Conservation (phyloP, 164 flowering plant species). For the Magnolia changhungtana region DNA sequence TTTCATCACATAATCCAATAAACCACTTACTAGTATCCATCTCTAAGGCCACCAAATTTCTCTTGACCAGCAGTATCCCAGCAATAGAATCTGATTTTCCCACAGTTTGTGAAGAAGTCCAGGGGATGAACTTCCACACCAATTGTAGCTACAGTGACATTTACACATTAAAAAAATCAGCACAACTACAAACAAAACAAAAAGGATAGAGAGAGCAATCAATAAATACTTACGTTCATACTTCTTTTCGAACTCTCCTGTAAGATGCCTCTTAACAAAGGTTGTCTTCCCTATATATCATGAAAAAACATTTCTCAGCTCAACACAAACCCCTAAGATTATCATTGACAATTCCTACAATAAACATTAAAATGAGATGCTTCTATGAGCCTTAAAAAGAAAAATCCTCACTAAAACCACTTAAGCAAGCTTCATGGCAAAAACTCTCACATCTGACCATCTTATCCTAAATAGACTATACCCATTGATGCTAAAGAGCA, state of each 20-base stretch:
- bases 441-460: neutral
- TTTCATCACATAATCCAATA: neutral
- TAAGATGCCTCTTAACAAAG: slow-evolving; percentile 21
- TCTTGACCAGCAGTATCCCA: slow-evolving; percentile 26
- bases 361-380: neutral
- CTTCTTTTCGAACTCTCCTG: slow-evolving; percentile 23
- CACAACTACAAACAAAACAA: neutral
- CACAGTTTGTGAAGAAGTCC: slow-evolving; percentile 21
- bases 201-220: neutral
- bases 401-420: neutral
- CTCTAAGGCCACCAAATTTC: slow-evolving; percentile 24
- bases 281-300: slow-evolving; percentile 17
- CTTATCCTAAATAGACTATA: no score
- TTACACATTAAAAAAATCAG: neutral
- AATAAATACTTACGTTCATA: slow-evolving; percentile 15
- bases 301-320: neutral
- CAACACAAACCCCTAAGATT: neutral
- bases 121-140: slow-evolving; percentile 24
- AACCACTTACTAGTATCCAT: slow-evolving; percentile 20
- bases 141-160: slow-evolving; percentile 16
- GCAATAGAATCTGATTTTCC: slow-evolving; percentile 20
- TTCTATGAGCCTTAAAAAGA: no score
- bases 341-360: neutral
- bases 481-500: no score
- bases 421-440: neutral